Percentiles rank a stretch among this genome's conserved stretches.
phyloP scores from a whole-genome alignment of 148 eudicot genomes.

The Chenopodium suecicum region DNA sequence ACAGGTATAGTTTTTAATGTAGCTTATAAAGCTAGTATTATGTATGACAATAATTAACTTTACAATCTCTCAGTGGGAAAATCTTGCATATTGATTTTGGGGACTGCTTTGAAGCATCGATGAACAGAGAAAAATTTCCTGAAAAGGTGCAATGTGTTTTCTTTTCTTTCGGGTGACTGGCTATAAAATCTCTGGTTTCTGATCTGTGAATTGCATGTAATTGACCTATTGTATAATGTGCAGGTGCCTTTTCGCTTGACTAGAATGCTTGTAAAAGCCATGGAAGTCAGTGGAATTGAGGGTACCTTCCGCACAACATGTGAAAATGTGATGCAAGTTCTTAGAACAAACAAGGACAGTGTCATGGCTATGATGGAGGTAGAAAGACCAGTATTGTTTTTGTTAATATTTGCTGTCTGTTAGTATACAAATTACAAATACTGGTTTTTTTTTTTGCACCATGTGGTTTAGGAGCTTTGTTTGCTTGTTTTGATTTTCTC shows the following conservation, averaged over 20 bases:
- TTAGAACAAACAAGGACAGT: constrained; percentile 89
- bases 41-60: constrained; percentile 6
- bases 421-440: no score
- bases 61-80: constrained; percentile 70
- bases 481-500: not conserved
- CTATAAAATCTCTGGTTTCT: not conserved
- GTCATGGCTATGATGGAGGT: constrained; percentile 99
- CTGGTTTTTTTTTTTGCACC: not conserved
- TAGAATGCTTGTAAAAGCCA: constrained; percentile 99
- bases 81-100: constrained; percentile 98
- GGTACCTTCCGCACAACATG: constrained; percentile 98
- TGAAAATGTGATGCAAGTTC: constrained; percentile 98
- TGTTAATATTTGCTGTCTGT: not conserved
- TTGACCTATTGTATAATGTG: not conserved
- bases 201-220: not conserved
- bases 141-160: constrained; percentile 58
- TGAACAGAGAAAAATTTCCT: constrained; percentile 97
- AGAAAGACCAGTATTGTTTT: constrained; percentile 20
- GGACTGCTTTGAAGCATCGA: constrained; percentile 99
- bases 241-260: constrained; percentile 99
- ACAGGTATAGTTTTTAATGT: constrained; percentile 53
- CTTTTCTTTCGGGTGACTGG: not conserved
- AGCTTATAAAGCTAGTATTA: not conserved
- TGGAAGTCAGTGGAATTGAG: constrained; percentile 99
- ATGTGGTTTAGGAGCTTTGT: not conserved